Base-by-base conservation (phyloP, 176 grass and related monocot genomes). In the Otatea glauca region DNA sequence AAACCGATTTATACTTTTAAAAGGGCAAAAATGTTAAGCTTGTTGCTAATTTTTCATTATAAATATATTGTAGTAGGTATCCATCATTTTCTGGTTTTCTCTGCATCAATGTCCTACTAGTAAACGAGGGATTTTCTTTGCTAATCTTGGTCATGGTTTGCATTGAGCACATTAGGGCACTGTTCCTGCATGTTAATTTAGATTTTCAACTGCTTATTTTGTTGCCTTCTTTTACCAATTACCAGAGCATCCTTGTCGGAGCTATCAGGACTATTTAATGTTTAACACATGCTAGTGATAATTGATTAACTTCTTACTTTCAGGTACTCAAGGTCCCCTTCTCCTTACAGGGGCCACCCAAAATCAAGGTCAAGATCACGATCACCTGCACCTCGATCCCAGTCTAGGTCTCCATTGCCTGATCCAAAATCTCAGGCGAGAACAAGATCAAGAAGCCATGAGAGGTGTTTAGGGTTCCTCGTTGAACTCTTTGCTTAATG, bases 301-400 rank as follows among this genome's bases (percentile, higher is more conserved):
- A 29, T 14, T 12, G 23, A 25, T 25, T 62, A 25, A 27, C 49
- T 68, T 50, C 2, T 34, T 79, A 58, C 49, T 78, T 50, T 53
- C 72, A 94, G 92, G 89, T 94, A 89, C 62, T 72, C 89, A 20
- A 84, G 77, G 41, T 94, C 92, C 72, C 92, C 87, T 25, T 94
- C 92, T 47, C 92, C 92, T 18, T 94, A 94, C 48, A 81, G 80
- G 78, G 89, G 81, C 25, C 90, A 23, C 34, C 70, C 67, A 71
- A 90, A 90, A 85, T 73, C 65, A n/a, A 89, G 85, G 75, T 92
- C 92, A 88, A 88, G 92, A 76, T 94, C 92, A 37, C 86, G 54
- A 43, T 88, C 80, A 48, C 81, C 86, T 85, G 81, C 77, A 51
- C 84, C 67, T 59, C 80, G 53, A 27, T 94, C 84, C 32, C 89